A percentile compares a stretch with the other conserved stretches of the same genome.
Evolutionary conservation across 129 eudicot species (phyloP).

Genomic region (Erigeron canadensis): DNA sequence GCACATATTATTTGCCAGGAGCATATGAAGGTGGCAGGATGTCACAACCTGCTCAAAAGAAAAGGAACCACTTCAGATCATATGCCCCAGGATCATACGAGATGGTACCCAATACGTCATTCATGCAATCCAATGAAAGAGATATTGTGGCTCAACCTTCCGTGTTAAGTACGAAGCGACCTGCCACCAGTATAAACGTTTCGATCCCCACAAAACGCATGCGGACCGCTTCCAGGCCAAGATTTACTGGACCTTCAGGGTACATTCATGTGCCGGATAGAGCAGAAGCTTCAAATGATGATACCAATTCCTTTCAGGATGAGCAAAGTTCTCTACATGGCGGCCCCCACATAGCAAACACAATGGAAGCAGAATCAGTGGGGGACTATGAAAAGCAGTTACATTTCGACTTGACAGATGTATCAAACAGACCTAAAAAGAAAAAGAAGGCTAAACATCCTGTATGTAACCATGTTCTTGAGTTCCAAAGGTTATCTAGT

Average conservation of each 20-base stretch:
- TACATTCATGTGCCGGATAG: conserved; percentile 51
- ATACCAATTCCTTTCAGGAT: conserved; percentile 93
- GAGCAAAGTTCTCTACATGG: conserved; percentile 74
- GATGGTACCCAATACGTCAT: conserved; percentile 40
- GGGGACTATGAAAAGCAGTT: conserved; percentile 64
- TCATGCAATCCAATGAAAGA: conserved; percentile 52
- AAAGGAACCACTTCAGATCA: conserved; percentile 50
- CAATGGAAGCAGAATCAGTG: conserved; percentile 77
- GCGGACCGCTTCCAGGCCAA: conserved; percentile 82
- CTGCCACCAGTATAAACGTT: conserved; percentile 59
- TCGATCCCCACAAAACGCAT: conserved; percentile 88
- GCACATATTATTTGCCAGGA: conserved; percentile 55
- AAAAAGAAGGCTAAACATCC: conserved; percentile 80
- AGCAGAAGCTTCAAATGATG: conserved; percentile 92
- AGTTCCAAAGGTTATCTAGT: conserved; percentile 9
- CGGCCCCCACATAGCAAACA: conserved; percentile 49
- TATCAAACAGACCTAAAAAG: conserved; percentile 73
- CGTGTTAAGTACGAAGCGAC: conserved; percentile 55
- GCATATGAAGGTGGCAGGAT: conserved; percentile 56
- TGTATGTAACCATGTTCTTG: conserved; percentile 37
- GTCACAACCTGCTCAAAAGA: conserved; percentile 56
- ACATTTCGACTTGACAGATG: conserved; percentile 60
- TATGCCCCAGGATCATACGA: conserved; percentile 50
- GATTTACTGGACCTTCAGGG: conserved; percentile 65
- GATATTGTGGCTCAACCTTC: conserved; percentile 53